Percentiles rank a stretch among this genome's conserved stretches.
Conservation (phyloP, 345 rosid genomes). For the Laguncularia racemosa region DNA sequence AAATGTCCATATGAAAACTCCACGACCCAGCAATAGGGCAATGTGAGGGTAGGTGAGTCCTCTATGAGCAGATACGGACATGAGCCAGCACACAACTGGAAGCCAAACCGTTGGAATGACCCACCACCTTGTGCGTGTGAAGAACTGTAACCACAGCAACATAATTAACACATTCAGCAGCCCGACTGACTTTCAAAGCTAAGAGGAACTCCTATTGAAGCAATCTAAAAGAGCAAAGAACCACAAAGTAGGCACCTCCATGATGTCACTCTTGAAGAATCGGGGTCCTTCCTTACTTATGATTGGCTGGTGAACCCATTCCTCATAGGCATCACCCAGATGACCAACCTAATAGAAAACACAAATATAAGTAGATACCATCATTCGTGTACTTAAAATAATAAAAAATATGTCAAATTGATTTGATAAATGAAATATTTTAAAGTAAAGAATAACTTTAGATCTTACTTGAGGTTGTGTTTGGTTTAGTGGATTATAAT, state of each 20-base stretch:
- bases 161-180: too few species aligned
- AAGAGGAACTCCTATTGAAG: too few species aligned
- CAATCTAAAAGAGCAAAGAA: too few species aligned
- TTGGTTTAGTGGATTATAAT: too few species aligned
- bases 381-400: not conserved
- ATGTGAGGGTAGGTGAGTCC: constrained; percentile 38
- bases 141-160: constrained; percentile 25
- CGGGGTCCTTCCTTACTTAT: constrained; percentile 64
- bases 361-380: not conserved
- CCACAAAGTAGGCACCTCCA: constrained; percentile 43
- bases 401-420: not conserved
- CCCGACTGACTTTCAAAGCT: too few species aligned
- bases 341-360: constrained; percentile 48
- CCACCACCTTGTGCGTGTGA: constrained; percentile 80
- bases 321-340: constrained; percentile 71
- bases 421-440: not conserved
- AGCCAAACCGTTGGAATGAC: constrained; percentile 69
- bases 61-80: constrained; percentile 30
- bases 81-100: constrained; percentile 44
- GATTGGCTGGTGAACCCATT: constrained; percentile 83
- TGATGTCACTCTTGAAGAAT: constrained; percentile 44
- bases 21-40: constrained; percentile 29
- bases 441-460: too few species aligned
- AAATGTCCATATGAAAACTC: constrained; percentile 62
- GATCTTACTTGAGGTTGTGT: too few species aligned